Conservation (phyloP, 2,329 filamentous ascomycete species). For the Paecilomyces formosus region DNA sequence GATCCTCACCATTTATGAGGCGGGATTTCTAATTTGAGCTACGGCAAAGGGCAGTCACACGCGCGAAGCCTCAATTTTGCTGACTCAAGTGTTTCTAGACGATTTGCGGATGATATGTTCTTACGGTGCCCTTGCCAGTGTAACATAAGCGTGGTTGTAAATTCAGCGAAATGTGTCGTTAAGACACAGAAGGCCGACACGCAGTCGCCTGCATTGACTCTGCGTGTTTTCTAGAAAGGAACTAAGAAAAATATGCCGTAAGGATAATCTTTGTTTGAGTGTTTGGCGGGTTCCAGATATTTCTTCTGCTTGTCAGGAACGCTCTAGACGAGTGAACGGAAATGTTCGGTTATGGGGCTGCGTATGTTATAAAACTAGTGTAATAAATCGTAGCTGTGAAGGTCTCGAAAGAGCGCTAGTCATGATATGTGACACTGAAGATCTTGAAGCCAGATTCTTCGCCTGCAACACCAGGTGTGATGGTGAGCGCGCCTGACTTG, state of each 20-base stretch:
- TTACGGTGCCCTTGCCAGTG: background rate
- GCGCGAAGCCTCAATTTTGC: background rate
- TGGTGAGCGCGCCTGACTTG: background rate
- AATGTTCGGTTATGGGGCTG: too few species aligned
- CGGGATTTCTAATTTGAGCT: background rate
- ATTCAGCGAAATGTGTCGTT: too few species aligned
- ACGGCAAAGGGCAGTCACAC: background rate
- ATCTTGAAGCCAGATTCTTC: constrained; percentile 15
- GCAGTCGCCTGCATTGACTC: too few species aligned
- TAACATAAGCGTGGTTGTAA: too few species aligned
- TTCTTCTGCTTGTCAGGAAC: too few species aligned
- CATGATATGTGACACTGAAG: constrained; percentile 27
- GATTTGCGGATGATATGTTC: background rate
- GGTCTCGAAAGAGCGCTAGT: constrained; percentile 4
- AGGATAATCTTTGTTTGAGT: too few species aligned
- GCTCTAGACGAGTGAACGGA: too few species aligned
- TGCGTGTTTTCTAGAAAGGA: too few species aligned
- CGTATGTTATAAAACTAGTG: background rate
- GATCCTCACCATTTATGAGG: background rate
- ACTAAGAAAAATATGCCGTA: too few species aligned
- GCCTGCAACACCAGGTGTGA: background rate
- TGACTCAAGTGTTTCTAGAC: background rate
- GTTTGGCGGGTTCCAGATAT: too few species aligned
- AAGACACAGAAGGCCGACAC: too few species aligned
- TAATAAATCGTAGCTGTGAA: background rate